Percentiles rank a stretch among this genome's conserved stretches.
These are phyloP conservation scores for Pulveroboletus sp. DNA, from an alignment of 768 basidiomycete species.

Conservation along the genomic window DNA sequence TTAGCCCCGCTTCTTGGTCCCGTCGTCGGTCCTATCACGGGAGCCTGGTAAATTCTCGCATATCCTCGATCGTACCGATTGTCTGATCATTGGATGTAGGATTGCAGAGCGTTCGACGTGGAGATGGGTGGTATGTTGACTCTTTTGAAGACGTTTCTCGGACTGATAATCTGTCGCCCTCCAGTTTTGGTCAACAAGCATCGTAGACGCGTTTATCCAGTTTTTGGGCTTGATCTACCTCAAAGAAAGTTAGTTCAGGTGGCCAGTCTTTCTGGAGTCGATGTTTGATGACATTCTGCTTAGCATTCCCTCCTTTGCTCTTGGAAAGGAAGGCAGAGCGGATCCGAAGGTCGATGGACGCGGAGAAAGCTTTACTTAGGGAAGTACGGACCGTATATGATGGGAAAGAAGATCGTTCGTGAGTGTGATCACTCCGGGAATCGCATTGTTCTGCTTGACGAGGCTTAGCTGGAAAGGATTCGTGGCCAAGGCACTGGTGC, in stretches of 20 bases:
- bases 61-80: neutral
- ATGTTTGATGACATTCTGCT: constrained; percentile 13
- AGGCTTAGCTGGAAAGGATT: constrained; percentile 46
- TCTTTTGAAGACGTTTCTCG: neutral
- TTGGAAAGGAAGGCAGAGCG: constrained; percentile 48
- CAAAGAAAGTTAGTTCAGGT: constrained; percentile 50
- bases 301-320: constrained; percentile 29
- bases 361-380: constrained; percentile 38
- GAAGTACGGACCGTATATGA: constrained; percentile 49
- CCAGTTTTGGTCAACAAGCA: constrained; percentile 65
- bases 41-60: constrained; percentile 43
- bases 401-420: constrained; percentile 38
- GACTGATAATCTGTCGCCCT: neutral
- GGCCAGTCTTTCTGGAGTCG: neutral
- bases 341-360: constrained; percentile 42
- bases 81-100: constrained; percentile 21
- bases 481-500: constrained; percentile 47
- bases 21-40: constrained; percentile 57
- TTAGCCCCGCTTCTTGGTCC: constrained; percentile 64
- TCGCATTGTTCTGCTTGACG: neutral
- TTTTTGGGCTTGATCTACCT: constrained; percentile 51
- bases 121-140: constrained; percentile 59
- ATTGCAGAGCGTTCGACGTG: constrained; percentile 60
- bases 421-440: constrained; percentile 16
- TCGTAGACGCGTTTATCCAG: constrained; percentile 53